Percentiles rank a stretch among this genome's conserved stretches.
Conservation (phyloP, 345 rosid genomes). For the Trapa bicornis region DNA sequence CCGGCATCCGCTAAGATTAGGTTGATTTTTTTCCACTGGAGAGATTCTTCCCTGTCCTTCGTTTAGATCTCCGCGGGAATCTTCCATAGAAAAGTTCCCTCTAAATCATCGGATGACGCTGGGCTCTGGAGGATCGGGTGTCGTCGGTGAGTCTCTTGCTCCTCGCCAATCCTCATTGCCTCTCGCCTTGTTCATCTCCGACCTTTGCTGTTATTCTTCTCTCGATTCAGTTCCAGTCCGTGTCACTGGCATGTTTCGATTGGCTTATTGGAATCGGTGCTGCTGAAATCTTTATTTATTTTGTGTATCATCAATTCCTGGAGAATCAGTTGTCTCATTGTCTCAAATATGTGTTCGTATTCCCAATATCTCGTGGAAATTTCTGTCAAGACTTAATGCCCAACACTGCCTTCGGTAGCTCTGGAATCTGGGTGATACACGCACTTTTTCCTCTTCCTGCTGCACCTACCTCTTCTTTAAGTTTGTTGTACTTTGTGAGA, state of each 20-base stretch:
- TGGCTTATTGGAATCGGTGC: not conserved
- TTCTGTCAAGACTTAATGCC: not conserved
- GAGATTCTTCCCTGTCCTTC: not conserved
- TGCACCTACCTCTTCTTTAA: not conserved
- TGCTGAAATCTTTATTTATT: not conserved
- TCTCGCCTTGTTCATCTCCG: not conserved
- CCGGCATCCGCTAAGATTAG: not conserved
- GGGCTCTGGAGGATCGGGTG: constrained; percentile 11
- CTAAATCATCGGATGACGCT: constrained; percentile 1
- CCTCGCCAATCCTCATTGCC: not conserved
- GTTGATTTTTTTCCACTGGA: not conserved
- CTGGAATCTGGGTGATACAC: not conserved
- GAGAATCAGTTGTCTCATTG: not conserved
- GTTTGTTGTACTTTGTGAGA: not conserved
- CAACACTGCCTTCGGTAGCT: not conserved
- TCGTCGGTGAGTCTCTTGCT: constrained; percentile 5
- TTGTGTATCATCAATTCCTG: not conserved
- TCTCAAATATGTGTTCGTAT: not conserved
- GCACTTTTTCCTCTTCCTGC: not conserved
- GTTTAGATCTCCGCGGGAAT: not conserved
- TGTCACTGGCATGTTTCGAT: not conserved
- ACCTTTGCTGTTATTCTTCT: not conserved
- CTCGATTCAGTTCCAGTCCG: not conserved
- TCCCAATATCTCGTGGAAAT: not conserved
- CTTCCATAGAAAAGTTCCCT: not conserved